These are phyloP conservation scores for Emericellopsis terricola DNA, from an alignment of 495 filamentous ascomycete species.

Conservation along the genomic window DNA sequence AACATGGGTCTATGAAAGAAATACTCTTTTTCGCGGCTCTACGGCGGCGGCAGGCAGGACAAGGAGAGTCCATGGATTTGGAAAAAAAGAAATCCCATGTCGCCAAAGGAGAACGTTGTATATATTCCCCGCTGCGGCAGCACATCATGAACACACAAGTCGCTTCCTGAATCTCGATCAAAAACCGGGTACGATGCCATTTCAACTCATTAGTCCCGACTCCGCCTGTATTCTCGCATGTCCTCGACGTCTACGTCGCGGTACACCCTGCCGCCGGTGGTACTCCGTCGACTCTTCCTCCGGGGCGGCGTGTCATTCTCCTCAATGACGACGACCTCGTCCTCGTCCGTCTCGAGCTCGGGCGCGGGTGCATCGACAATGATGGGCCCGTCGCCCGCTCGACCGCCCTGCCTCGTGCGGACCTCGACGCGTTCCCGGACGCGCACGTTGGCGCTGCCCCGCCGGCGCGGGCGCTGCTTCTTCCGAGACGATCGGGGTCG, in stretches of 20 bases:
- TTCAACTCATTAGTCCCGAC: too few relatives aligned
- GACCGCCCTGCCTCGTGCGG: conserved; percentile 3
- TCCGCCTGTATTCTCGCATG: too few relatives aligned
- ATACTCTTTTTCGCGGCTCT: too few relatives aligned
- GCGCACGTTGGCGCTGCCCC: conserved; percentile 3
- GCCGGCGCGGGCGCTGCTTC: not conserved
- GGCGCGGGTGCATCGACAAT: conserved; percentile 11
- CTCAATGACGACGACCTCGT: conserved; percentile 29
- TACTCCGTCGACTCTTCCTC: conserved; percentile 9
- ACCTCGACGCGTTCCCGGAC: conserved; percentile 19
- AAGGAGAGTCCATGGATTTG: too few relatives aligned
- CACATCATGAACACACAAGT: not conserved
- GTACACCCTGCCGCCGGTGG: too few relatives aligned
- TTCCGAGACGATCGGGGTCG: not conserved
- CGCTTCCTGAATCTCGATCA: too few relatives aligned
- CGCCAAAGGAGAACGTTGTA: not conserved
- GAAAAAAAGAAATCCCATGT: too few relatives aligned
- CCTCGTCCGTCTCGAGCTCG: conserved; percentile 9
- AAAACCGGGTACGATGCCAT: too few relatives aligned
- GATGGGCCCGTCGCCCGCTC: conserved; percentile 4
- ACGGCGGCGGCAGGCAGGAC: too few relatives aligned
- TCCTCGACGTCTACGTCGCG: too few relatives aligned
- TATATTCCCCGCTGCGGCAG: not conserved
- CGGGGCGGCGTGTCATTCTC: conserved; percentile 17
- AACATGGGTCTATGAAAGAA: not conserved